A percentile compares a stretch with the other conserved stretches of the same genome.
These are phyloP conservation scores for Cryphonectria radicalis DNA, from an alignment of 2,329 filamentous ascomycete species.

Conservation along the genomic window DNA sequence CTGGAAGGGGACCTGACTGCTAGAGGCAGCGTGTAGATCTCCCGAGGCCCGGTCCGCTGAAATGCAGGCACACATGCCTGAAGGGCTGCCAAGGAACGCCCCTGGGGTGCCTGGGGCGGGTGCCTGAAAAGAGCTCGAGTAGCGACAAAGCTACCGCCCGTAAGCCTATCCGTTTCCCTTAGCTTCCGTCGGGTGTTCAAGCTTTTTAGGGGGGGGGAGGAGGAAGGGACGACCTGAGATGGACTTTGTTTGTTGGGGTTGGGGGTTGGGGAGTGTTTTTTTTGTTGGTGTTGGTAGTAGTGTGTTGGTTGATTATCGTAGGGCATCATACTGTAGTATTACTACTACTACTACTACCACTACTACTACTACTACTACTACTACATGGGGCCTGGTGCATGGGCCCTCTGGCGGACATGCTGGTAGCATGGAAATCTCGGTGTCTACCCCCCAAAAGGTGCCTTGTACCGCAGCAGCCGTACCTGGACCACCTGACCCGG, in stretches of 20 bases:
- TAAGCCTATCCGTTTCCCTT: neutral
- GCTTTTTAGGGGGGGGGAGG: neutral
- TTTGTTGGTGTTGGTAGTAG: neutral
- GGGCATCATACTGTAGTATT: no score
- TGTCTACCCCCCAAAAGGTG: neutral
- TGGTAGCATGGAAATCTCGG: neutral
- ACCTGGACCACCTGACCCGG: neutral
- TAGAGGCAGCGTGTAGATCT: neutral
- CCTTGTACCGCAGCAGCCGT: neutral
- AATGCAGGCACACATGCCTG: conserved; percentile 1
- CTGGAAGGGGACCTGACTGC: neutral
- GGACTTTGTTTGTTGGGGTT: neutral
- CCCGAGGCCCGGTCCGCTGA: conserved; percentile 1
- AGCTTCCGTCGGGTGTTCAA: conserved; percentile 5
- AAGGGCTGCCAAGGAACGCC: neutral
- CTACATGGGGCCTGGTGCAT: neutral
- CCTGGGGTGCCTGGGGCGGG: neutral
- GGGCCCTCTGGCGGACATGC: neutral
- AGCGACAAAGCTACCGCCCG: neutral
- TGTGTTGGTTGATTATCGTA: neutral
- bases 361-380: no score
- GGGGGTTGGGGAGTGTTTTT: no score
- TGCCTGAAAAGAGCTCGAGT: conserved; percentile 1
- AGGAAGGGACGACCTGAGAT: neutral
- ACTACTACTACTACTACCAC: no score